Base-by-base conservation (phyloP, 2,329 filamentous ascomycete species). In the Pseudogymnoascus sp. region DNA sequence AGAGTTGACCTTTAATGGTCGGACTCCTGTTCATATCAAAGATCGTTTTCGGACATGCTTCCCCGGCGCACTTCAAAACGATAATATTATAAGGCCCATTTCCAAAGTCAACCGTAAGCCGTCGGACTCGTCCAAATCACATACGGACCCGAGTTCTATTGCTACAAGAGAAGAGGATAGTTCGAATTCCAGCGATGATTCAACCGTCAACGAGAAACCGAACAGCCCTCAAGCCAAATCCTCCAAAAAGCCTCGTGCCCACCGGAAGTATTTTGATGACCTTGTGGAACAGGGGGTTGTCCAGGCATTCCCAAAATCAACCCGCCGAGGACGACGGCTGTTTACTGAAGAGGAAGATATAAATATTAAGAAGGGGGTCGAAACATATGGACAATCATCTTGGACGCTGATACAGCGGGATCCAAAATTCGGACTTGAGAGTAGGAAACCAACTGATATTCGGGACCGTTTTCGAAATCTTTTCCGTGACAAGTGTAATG, bases 391-490 rank as follows among this genome's bases (percentile, higher is more conserved):
- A 0, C 82, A 41, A 6, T 60, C 84, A 7, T 80, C 83, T 7
- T 88, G 85, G 85, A 86, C 84, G 60, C 84, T 82, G 70, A 88
- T 88, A 19, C 84, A 86, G 69, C 78, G 84, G 36, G 84, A 88
- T 64, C 72, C 80, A 12, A 76, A 76, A 28, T 86, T 84, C 71
- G 77, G 84, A 64, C 74, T 88, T n/a, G 79, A 80, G 4, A 81
- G 72, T 63, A 77, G 85, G 49, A 82, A 85, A 66, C 84, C 85
- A 1, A 88, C 84, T 0, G 85, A 88, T 68, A 71, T 88, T 60
- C 77, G 85, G 64, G 85, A 88, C 66, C 78, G 85, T 22, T 79
- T 87, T 33, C 80, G 85, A 45, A 88, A 55, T 33, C n/a, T 55
- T 19, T 55, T 33, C 28, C 49, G 49, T 33, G 49, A 55, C n/a